Evolutionary conservation across 352 stramenopile genomes (phyloP), one percentile per base, ranked within the genome.

Genomic region (Aphanomyces cochlioides): DNA sequence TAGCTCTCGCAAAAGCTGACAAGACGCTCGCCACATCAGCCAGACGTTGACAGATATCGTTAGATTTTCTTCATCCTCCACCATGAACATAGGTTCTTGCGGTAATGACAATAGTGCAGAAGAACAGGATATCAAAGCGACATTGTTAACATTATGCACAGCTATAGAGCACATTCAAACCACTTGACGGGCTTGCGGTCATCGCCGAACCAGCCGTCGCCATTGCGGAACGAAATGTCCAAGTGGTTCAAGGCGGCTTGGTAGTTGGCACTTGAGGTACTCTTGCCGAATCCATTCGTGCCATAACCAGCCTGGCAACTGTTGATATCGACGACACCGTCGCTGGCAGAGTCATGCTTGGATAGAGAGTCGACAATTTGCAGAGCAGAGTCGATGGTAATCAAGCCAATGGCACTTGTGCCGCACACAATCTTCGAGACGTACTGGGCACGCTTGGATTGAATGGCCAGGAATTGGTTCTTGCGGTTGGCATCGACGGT

Each of bases 151-250:
- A 28, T 28, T 28, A 28, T 28, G 28, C 10, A 54, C 19, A 45
- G 56, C 43, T 50, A 50, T 1, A 50, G 43, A 50, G 43, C 43
- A 50, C 83, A 90, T 73, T 88, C 80, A 48, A 90, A 85, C 83
- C 83, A 90, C 64, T 88, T 89, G n/a, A 87, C 64, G 0, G 81
- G 83, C 65, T 83, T 89, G 64, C 85, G 77, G 2, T 75, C 64
- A 0, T 75, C 69, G 45, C 76, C 73, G 28, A 84, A 82, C 39
- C 80, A 75, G 0, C 75, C 79, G 40, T 89, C 83, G 19, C 83
- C 83, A 56, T 88, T 74, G 48, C 77, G 82, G 67, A 88, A 84
- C 4, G 79, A 76, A 7, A 79, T 87, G 56, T 90, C 83, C 15
- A 75, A 69, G 66, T 90, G 81, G 72, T 89, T 90, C 63, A 90